phyloP scores from a whole-genome alignment of 139 green algal species.

The Tetradesmus obliquus region DNA sequence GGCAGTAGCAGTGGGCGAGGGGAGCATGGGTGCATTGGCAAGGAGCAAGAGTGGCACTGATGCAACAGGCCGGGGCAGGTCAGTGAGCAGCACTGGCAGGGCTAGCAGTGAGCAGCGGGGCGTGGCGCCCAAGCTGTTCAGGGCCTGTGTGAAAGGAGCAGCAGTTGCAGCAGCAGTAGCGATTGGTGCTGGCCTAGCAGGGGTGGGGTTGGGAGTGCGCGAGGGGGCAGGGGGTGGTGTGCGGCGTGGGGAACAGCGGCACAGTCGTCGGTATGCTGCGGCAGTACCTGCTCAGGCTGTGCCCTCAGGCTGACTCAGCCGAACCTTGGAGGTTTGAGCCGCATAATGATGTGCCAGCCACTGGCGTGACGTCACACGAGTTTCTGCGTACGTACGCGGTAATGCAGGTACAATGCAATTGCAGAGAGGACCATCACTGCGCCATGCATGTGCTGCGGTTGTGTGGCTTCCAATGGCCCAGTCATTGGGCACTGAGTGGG shows the following conservation, averaged over 20 bases:
- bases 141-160: background rate
- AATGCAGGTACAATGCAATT: too few species aligned
- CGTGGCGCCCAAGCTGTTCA: background rate
- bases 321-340: too few species aligned
- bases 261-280: background rate
- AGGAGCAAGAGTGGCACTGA: background rate
- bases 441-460: too few species aligned
- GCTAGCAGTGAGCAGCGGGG: background rate
- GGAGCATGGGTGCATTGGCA: background rate
- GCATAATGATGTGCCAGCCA: too few species aligned
- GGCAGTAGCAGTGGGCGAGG: background rate
- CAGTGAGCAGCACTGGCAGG: background rate
- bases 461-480: too few species aligned
- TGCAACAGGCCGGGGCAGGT: too few species aligned
- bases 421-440: too few species aligned
- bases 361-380: too few species aligned
- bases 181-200: background rate
- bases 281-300: background rate
- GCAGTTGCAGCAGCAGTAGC: background rate
- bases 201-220: background rate
- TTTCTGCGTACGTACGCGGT: too few species aligned
- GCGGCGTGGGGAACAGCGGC: background rate
- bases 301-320: background rate
- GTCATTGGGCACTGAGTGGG: too few species aligned
- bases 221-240: background rate